Base-by-base conservation (phyloP, 495 filamentous ascomycete genomes). In the Friedmanniomyces endolithicus region DNA sequence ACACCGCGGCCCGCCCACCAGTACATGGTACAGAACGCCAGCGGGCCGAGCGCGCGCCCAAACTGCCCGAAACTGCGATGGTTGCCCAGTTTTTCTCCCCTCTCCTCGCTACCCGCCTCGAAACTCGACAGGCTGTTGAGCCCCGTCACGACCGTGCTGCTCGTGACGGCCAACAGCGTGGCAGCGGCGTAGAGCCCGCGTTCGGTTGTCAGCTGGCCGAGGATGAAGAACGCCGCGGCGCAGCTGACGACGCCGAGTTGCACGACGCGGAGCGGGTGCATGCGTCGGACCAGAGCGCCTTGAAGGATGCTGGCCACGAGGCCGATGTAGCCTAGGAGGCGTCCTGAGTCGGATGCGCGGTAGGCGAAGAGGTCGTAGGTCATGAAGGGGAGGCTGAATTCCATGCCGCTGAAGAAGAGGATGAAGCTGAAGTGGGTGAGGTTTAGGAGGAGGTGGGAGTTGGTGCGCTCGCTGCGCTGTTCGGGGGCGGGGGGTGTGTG, bases 361-460 rank as follows among this genome's bases (percentile, higher is more conserved):
- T 86, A 87, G 4, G 75, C 76, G 67, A 95, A 96, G 34, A 97
- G 76, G 53, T 95, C 90, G 60, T 89, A 92, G 0, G 94, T 97
- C 78, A 97, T 86, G 71, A 99, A 99, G 0, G 92, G 88, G 0
- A 99, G 81, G 0, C 82, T 86, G 66, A 95, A 97, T 63, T 99
- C 92, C 82, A 99, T 85, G 49, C 92, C 92, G 22, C 87, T 92
- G 70, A 99, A 99, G 61, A 94, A 94, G 11, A 99, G 81, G 52
- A 99, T 79, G 71, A 99, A 99, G 43, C 82, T 67, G 64, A 99
- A 80, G 66, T 99, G 92, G 0, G 88, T 80, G 7, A 83, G 65
- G 65, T 95, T 95, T 35, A 99, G 79, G n/a, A 94, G 62, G 22
- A 79, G 69, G 41, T 87, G 87, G 12, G 82, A 85, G 68, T 96